Evolutionary conservation across 805 yeast species (phyloP), one percentile per base, ranked within the genome.

Genomic region (Alloascoidea hylecoeti): DNA sequence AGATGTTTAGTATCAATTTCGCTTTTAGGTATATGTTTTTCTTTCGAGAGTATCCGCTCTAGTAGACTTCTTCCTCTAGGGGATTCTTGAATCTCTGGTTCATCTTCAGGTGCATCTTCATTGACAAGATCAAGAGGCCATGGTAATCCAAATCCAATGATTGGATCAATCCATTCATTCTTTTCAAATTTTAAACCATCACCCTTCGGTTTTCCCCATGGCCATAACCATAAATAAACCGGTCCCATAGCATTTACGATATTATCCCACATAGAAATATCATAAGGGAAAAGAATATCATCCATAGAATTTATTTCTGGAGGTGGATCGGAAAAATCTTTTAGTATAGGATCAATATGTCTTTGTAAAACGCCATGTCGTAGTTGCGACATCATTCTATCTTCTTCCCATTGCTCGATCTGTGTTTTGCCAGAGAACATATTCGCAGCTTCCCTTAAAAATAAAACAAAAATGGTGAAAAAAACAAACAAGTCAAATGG

Each of bases 81-180:
- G 33, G 35, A 3, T 39, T 23, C 30, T 9, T n/a, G 13, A 23
- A 23, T 9, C 30, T 23, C 13, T 9, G 30, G 30, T 23, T 23
- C 33, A 15, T 34, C 17, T 19, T 38, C 53, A 3, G 41, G 47
- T 4, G 38, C 35, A 30, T 56, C 66, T 37, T 60, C 65, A 46
- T 67, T 63, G 0, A 76, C 76, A 4, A 84, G 86, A 57, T 85
- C 94, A 1, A 95, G 94, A 1, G 98, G 98, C 95, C 96, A 89
- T 2, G 95, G 92, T 32, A 79, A 58, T 1, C 72, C 69, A 38
- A 78, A 56, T 42, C 63, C 70, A 3, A 44, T 59, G 59, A 17
- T 52, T 51, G 9, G 42, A 37, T 61, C 67, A 14, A 67, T 51
- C 23, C 62, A 55, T 34, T 77, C 83, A 44, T 72, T 72, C 42